Percentiles rank a stretch among this genome's conserved stretches.
phyloP scores from a whole-genome alignment of 768 basidiomycete genomes.

The Xerocomus brunneocitrinus region DNA sequence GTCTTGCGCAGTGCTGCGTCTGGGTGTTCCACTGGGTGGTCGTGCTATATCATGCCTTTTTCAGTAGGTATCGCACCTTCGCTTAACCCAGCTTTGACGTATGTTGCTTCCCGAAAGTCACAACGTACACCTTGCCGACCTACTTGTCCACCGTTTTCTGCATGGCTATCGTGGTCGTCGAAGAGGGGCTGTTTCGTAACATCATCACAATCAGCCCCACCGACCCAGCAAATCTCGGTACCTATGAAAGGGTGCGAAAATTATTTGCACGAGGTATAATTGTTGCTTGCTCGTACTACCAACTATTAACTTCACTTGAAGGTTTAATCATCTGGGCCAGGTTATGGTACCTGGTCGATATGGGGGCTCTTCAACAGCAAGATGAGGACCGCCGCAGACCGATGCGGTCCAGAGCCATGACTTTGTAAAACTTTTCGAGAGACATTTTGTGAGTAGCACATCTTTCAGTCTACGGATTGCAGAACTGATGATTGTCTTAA shows the following conservation, averaged over 20 bases:
- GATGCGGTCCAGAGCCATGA: slow-evolving; percentile 13
- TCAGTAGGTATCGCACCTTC: slow-evolving; percentile 6
- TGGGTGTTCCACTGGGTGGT: slow-evolving; percentile 25
- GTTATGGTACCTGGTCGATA: slow-evolving; percentile 18
- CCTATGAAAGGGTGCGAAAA: slow-evolving; percentile 11
- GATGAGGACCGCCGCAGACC: not conserved
- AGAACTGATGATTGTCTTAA: not conserved
- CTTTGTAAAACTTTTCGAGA: slow-evolving; percentile 5
- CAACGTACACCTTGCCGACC: slow-evolving; percentile 8
- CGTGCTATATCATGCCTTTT: slow-evolving; percentile 16
- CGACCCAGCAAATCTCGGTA: slow-evolving; percentile 15
- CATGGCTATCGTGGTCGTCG: slow-evolving; percentile 3
- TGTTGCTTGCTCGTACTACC: not conserved
- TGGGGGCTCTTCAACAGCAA: not conserved
- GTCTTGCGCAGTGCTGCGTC: slow-evolving; percentile 20
- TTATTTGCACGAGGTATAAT: slow-evolving; percentile 14
- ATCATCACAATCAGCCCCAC: slow-evolving; percentile 7
- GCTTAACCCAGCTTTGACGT: not conserved
- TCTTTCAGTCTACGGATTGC: too few species aligned
- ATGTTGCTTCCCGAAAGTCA: slow-evolving; percentile 4
- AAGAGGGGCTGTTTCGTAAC: slow-evolving; percentile 21
- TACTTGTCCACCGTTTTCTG: slow-evolving; percentile 23
- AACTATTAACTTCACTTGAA: not conserved
- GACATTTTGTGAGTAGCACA: not conserved
- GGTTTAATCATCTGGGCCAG: slow-evolving; percentile 12